Percentiles rank a stretch among this genome's conserved stretches.
These are phyloP conservation scores for Chromera velia DNA, from an alignment of 73 alveolate species.

Conservation along the genomic window DNA sequence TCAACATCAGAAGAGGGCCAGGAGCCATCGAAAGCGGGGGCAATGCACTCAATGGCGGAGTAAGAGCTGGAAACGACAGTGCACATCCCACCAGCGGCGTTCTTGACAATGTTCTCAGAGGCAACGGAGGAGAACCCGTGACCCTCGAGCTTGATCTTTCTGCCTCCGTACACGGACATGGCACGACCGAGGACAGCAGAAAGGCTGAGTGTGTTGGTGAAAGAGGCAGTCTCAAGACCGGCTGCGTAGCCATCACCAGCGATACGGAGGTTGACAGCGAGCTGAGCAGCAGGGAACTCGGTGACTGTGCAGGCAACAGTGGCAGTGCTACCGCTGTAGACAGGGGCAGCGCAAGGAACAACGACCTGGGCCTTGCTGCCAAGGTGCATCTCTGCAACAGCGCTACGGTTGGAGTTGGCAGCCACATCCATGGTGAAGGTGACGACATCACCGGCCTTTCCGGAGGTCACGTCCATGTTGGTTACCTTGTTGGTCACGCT, in stretches of 20 bases:
- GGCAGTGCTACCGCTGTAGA: not conserved
- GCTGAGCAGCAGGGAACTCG: not conserved
- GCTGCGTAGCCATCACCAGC: not conserved
- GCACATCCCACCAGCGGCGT: not conserved
- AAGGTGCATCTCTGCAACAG: not conserved
- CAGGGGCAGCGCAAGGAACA: not conserved
- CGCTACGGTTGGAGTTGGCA: not conserved
- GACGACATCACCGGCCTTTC: not conserved
- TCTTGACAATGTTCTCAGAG: not conserved
- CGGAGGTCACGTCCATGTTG: not conserved
- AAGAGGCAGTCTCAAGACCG: not conserved
- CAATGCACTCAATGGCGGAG: not conserved
- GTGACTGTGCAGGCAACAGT: not conserved
- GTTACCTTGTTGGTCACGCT: not conserved
- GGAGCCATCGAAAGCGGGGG: not conserved
- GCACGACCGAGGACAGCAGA: not conserved
- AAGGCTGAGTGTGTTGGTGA: not conserved
- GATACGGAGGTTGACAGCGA: not conserved
- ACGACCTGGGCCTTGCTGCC: not conserved
- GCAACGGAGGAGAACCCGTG: not conserved
- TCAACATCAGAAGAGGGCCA: too few relatives aligned
- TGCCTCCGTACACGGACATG: not conserved
- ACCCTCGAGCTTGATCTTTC: not conserved
- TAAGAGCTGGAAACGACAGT: not conserved
- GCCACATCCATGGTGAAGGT: not conserved